Percentiles rank a stretch among this genome's conserved stretches.
These are phyloP conservation scores for Rubus idaeus DNA, from an alignment of 306 rosid genomes.

Conservation along the genomic window DNA sequence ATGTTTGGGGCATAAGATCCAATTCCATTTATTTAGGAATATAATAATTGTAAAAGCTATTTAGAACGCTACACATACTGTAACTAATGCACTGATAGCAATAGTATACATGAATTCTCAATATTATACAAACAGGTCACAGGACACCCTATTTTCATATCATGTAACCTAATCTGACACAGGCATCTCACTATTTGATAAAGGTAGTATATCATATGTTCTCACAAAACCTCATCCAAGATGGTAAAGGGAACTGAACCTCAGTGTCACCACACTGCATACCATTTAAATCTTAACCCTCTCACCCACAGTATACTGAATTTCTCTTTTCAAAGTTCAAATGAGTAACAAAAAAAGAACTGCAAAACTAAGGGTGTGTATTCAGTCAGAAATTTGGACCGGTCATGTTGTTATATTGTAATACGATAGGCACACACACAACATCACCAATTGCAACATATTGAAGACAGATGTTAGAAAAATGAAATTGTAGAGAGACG, in stretches of 20 bases:
- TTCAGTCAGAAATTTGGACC: neutral
- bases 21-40: constrained; percentile 3
- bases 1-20: neutral
- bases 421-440: neutral
- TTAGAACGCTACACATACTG: neutral
- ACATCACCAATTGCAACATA: constrained; percentile 6
- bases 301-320: neutral
- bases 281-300: neutral
- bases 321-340: constrained; percentile 3
- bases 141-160: neutral
- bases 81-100: neutral
- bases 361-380: neutral
- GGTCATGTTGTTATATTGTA: neutral
- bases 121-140: neutral
- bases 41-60: neutral
- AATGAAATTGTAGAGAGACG: neutral
- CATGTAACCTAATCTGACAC: neutral
- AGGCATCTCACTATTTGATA: neutral
- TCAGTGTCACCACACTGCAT: neutral
- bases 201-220: neutral
- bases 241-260: neutral
- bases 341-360: neutral
- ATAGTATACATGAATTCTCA: neutral
- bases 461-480: neutral
- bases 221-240: constrained; percentile 3